Conservation (phyloP, 2,329 filamentous ascomycete genomes). For the Didymella keratinophila region DNA sequence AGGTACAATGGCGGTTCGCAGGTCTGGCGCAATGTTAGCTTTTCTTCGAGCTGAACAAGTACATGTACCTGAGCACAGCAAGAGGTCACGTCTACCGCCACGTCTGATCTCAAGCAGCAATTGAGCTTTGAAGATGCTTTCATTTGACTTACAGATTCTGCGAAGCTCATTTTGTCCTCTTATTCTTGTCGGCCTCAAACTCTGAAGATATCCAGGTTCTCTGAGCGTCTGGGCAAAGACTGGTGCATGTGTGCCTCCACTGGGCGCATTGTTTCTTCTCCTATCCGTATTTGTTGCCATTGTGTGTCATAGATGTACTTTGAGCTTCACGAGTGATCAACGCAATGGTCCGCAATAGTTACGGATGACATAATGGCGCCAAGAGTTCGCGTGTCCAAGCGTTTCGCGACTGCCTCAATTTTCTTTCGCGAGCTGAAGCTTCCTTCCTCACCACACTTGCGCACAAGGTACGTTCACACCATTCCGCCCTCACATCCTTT, state of each 20-base stretch:
- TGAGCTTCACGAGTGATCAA: constrained; percentile 20
- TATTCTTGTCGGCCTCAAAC: constrained; percentile 61
- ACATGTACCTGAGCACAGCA: too few relatives aligned
- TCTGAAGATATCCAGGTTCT: constrained; percentile 56
- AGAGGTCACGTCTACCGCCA: neutral
- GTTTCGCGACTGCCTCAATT: constrained; percentile 31
- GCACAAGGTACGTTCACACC: constrained; percentile 35
- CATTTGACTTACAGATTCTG: constrained; percentile 76
- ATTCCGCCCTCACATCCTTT: constrained; percentile 24
- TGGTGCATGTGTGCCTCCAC: constrained; percentile 77
- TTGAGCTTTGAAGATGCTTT: neutral
- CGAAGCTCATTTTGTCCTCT: constrained; percentile 76
- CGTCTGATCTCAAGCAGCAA: neutral
- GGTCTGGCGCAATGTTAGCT: constrained; percentile 63
- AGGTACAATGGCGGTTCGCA: constrained; percentile 90
- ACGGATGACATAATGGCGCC: constrained; percentile 38
- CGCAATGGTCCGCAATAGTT: constrained; percentile 22
- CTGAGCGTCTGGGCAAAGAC: constrained; percentile 66
- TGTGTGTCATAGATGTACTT: constrained; percentile 16
- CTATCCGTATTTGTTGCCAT: constrained; percentile 65
- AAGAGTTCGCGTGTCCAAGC: constrained; percentile 36
- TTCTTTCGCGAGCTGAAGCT: constrained; percentile 30
- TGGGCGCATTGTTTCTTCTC: constrained; percentile 87
- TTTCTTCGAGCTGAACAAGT: neutral
- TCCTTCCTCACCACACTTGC: constrained; percentile 33